Conservation (phyloP, 1,284 basidiomycete genomes). For the Ganoderma boninense region DNA sequence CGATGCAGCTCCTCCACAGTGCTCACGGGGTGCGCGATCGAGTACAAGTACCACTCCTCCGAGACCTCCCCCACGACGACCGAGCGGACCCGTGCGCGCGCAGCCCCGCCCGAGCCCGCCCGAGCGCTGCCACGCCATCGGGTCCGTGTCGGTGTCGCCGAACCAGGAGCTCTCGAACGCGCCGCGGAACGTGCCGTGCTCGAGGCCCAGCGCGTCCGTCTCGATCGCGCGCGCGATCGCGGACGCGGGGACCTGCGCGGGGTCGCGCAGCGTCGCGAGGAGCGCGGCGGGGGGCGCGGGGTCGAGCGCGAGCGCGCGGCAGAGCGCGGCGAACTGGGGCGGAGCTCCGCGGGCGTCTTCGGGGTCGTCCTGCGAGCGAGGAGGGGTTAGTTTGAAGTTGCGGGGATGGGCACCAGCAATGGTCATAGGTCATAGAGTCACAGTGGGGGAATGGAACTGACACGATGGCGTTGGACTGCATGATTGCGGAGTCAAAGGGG, state of each 20-base stretch:
- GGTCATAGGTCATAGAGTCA: too few relatives aligned
- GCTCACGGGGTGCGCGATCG: constrained; percentile 67
- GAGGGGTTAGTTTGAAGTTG: too few relatives aligned
- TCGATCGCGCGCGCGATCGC: constrained; percentile 66
- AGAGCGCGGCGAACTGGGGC: constrained; percentile 70
- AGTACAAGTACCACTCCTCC: constrained; percentile 83
- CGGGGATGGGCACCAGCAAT: too few relatives aligned
- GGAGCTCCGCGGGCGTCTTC: constrained; percentile 64
- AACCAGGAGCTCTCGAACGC: constrained; percentile 68
- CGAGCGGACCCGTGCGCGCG: constrained; percentile 65
- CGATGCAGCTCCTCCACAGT: constrained; percentile 56
- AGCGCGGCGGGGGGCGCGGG: constrained; percentile 52
- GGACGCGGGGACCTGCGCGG: constrained; percentile 53
- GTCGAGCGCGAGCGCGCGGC: constrained; percentile 61
- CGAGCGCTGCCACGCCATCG: constrained; percentile 74
- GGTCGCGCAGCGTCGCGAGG: constrained; percentile 59
- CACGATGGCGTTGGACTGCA: constrained; percentile 84
- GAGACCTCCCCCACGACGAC: constrained; percentile 72
- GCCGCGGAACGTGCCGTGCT: constrained; percentile 74
- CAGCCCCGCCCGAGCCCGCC: constrained; percentile 65
- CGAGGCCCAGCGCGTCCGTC: constrained; percentile 55
- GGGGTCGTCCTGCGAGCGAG: constrained; percentile 59
- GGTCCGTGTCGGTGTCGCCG: constrained; percentile 53
- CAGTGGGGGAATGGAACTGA: too few relatives aligned
- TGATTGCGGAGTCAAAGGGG: constrained; percentile 70